phyloP scores from a whole-genome alignment of 208 protist genomes.

The Acanthamoeba sp. region DNA sequence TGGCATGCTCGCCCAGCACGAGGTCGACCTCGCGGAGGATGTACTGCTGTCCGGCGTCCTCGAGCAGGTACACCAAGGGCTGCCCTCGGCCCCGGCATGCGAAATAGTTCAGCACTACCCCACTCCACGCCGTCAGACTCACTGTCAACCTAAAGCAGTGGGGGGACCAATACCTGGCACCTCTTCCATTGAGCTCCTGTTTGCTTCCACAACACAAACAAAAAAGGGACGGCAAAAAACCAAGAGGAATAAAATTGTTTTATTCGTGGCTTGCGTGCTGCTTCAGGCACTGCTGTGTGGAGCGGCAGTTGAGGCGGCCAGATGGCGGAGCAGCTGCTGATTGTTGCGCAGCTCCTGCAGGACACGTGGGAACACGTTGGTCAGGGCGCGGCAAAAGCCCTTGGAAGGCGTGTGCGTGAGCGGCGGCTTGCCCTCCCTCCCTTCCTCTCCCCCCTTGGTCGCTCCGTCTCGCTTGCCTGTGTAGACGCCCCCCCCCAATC shows the following conservation, averaged over 20 bases:
- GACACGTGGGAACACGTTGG: constrained; percentile 20
- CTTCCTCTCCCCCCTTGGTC: neutral
- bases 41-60: neutral
- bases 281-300: too few species aligned
- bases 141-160: too few species aligned
- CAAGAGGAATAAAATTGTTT: too few species aligned
- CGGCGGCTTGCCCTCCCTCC: neutral
- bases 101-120: constrained; percentile 19
- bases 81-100: neutral
- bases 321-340: neutral
- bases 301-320: too few species aligned
- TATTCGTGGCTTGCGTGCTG: too few species aligned
- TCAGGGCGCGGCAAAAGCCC: constrained; percentile 26
- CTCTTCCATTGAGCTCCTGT: too few species aligned
- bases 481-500: too few species aligned
- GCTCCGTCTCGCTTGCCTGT: neutral
- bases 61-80: constrained; percentile 10
- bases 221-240: too few species aligned
- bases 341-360: neutral
- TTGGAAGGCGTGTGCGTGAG: constrained; percentile 33
- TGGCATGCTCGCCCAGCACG: neutral
- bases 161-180: too few species aligned
- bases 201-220: too few species aligned
- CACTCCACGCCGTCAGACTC: too few species aligned
- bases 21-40: neutral